These are phyloP conservation scores for Saussurea involucrata DNA, from an alignment of 129 eudicot genomes.

Conservation along the genomic window DNA sequence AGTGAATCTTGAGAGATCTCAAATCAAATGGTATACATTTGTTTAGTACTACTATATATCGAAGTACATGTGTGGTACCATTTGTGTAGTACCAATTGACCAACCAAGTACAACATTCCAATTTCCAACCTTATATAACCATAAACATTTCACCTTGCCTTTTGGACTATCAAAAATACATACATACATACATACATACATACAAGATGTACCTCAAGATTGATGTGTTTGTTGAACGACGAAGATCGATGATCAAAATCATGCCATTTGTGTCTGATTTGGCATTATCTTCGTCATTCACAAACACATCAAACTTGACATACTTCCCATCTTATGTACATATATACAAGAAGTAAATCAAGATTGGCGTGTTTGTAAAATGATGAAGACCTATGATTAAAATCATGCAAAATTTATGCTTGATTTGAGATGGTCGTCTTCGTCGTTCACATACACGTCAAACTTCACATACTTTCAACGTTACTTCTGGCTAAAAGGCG, in stretches of 20 bases:
- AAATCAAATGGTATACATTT: neutral
- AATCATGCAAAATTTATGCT: neutral
- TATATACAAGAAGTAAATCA: neutral
- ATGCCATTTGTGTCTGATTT: neutral
- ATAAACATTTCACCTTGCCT: neutral
- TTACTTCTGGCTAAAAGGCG: neutral
- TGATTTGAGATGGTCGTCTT: neutral
- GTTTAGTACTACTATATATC: neutral
- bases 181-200: neutral
- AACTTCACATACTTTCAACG: constrained; percentile 6
- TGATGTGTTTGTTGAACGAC: constrained; percentile 25
- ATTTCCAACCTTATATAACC: neutral
- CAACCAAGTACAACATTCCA: neutral
- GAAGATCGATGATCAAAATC: neutral
- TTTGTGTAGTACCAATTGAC: neutral
- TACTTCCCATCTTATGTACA: neutral
- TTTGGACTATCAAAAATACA: neutral
- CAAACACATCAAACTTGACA: neutral
- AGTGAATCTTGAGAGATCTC: neutral
- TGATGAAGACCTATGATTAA: constrained; percentile 3
- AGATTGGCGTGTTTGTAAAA: constrained; percentile 27
- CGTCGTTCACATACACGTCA: constrained; percentile 28
- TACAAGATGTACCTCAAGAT: constrained; percentile 15
- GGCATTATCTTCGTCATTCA: neutral
- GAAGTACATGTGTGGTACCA: neutral